Evolutionary conservation across 1,284 basidiomycete species (phyloP).

Genomic region (Mrakiaceae sp.): DNA sequence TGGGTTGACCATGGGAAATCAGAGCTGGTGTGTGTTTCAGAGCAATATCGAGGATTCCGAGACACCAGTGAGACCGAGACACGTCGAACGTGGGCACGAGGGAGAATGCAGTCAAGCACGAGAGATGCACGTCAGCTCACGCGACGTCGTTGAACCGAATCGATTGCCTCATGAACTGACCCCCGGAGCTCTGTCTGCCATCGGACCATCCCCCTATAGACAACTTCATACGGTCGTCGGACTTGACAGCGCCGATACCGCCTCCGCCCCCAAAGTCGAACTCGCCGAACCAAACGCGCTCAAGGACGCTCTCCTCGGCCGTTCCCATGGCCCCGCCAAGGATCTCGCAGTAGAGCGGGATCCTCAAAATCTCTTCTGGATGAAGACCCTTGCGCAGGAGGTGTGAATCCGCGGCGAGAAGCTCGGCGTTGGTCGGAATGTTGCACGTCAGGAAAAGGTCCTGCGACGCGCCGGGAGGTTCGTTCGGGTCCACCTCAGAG

Average conservation of each 20-base stretch:
- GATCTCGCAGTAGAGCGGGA: conserved; percentile 10
- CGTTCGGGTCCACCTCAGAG: neutral
- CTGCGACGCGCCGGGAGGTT: neutral
- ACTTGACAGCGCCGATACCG: neutral
- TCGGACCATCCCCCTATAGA: neutral
- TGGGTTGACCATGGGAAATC: too few relatives aligned
- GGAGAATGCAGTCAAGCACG: neutral
- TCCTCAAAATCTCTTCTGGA: neutral
- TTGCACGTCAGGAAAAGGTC: conserved; percentile 6
- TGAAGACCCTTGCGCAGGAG: neutral
- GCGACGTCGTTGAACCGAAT: neutral
- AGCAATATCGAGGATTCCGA: too few relatives aligned
- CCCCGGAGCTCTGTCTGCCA: neutral
- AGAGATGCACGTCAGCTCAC: neutral
- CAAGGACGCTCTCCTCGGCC: conserved; percentile 1
- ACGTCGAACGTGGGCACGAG: too few relatives aligned
- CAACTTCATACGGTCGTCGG: neutral
- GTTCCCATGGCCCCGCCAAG: neutral
- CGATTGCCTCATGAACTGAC: neutral
- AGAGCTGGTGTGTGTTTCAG: too few relatives aligned
- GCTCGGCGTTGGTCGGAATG: conserved; percentile 3
- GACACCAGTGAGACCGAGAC: too few relatives aligned
- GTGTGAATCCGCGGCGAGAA: neutral
- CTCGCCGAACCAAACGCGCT: conserved; percentile 14
- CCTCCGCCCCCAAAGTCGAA: neutral